Base-by-base conservation (phyloP, 352 stramenopile genomes). In the Pythium chondricola region DNA sequence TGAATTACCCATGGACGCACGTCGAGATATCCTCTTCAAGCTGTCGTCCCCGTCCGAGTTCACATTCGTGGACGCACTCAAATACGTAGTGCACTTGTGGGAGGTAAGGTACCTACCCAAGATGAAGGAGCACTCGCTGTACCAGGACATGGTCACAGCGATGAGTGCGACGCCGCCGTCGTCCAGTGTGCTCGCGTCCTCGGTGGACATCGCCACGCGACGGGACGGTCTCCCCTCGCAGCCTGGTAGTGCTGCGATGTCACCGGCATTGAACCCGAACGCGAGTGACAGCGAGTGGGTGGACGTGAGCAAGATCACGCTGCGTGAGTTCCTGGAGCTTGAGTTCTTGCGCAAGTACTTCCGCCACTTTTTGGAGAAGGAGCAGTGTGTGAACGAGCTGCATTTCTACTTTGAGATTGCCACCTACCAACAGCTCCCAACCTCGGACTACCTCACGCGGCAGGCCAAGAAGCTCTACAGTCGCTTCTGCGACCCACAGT, bases 341-440 rank as follows among this genome's bases (percentile, higher is more conserved):
- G 71, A 82, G 41, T 63, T 69, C 9, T 47, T 86, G 29, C 67
- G 74, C 1, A 74, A 65, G 22, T 77, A 69, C 50, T 88, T 88
- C 21, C 69, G 75, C 6, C 43, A 66, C n/a, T 88, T 85, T 49
- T 43, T 88, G 9, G 76, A 85, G 53, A 83, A 83, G 18, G 76
- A 88, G 25, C 74, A 83, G 46, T 88, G 74, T 26, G 63, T 60
- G 11, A 83, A 83, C 41, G 74, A 88, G 46, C 50, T 85, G 30
- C 79, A 76, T 44, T 85, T 88, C 32, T 88, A 85, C 71, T 83
- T 81, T 39, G 73, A 88, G 41, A 79, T 88, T 29, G 48, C 65
- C 21, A 76, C 62, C 18, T 88, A 84, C 48, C 74, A 88, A 62
- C 71, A 85, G 30, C 76, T 88, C 29, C 76, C 76, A n/a, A 88